These are phyloP conservation scores for Puccinia coronata DNA, from an alignment of 1,284 basidiomycete genomes.

Conservation along the genomic window DNA sequence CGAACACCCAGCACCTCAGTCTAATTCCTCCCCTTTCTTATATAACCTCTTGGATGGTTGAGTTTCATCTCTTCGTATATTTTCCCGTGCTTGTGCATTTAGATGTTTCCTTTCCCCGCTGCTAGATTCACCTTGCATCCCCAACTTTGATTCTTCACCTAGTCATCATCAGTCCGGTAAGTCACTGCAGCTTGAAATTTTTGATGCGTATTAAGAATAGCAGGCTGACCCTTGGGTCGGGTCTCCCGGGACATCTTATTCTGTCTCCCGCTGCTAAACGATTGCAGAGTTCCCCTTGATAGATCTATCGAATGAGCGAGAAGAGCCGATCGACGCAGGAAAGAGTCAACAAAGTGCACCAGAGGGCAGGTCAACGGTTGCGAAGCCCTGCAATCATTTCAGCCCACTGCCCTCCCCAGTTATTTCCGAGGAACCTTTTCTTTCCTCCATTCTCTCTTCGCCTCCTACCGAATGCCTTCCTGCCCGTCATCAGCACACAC, in stretches of 20 bases:
- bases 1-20: neutral
- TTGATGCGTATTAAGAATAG: neutral
- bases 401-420: conserved; percentile 17
- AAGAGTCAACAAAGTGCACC: neutral
- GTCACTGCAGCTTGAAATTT: neutral
- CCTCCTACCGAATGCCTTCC: conserved; percentile 18
- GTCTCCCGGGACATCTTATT: neutral
- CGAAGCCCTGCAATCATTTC: conserved; percentile 17
- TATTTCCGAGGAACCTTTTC: conserved; percentile 23
- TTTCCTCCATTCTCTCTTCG: conserved; percentile 15
- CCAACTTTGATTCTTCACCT: neutral
- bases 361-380: neutral
- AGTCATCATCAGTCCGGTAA: neutral
- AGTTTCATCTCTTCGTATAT: neutral
- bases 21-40: neutral
- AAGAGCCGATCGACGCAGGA: neutral
- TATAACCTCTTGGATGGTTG: conserved; percentile 26
- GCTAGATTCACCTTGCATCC: conserved; percentile 30
- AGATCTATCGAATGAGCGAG: neutral
- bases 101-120: neutral
- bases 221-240: neutral
- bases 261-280: too few species aligned
- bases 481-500: neutral
- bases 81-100: neutral
- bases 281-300: neutral